Base-by-base conservation (phyloP, 139 green algal species). In the Zygnema cylindricum region DNA sequence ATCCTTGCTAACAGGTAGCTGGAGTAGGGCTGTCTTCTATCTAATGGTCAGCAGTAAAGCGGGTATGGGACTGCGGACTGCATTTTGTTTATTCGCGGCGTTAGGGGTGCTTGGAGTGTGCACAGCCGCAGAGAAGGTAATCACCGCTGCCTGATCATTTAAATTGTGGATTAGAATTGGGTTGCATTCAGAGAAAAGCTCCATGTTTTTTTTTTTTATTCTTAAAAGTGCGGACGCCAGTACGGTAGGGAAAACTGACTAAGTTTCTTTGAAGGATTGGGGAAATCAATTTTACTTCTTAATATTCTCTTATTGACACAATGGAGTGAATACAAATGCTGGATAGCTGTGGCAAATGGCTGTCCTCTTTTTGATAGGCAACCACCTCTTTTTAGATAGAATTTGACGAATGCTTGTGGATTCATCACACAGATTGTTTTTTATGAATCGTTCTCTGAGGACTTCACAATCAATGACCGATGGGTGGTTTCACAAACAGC, bases 401-500 rank as follows among this genome's bases (percentile, higher is more conserved):
- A n/a, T n/a, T n/a, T n/a, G n/a, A n/a, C n/a, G n/a, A n/a, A n/a
- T n/a, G 49, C 7, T 63, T 63, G 7, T 63, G 16, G 49, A 63
- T 16, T 63, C 49, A 63, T 63, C 7, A 16, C 77, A 35, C 82
- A 87, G 82, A 42, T 87, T n/a, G 82, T 83, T 32, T 87, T 87
- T 21, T 87, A 83, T 40, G 82, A 87, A 54, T 83, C 82, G 2
- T 87, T 87, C 32, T 42, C 43, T 30, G 82, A 87, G 21, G n/a
- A 82, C 43, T 82, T 63, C 49, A 25, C 49, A 63, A 16, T 57
- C 22, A 55, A 30, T 1, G 82, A 54, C n/a, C 82, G 82, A 54
- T 87, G 82, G 82, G 30, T 87, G 30, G 82, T 87, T 42, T 87
- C 82, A 38, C 39, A 82, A n/a, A 87, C 11, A 40, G 43, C 42